phyloP scores from a whole-genome alignment of 371 early-diverging fungal genomes.

The Mortierella sp. region DNA sequence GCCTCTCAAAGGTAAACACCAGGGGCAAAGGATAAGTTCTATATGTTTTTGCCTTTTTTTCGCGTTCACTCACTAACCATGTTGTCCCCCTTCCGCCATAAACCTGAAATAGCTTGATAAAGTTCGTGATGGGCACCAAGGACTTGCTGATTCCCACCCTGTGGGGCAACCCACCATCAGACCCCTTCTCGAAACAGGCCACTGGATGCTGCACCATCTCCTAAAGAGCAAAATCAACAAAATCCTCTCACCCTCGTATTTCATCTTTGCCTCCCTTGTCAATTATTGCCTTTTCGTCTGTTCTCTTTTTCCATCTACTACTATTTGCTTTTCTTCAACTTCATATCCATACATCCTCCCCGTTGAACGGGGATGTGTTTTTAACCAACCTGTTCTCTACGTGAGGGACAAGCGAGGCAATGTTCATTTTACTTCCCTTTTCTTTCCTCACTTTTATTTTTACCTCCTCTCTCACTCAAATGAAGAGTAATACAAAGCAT shows the following conservation, averaged over 20 bases:
- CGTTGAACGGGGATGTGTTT: not conserved
- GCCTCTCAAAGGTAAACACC: slow-evolving; percentile 70
- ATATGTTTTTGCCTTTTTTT: not conserved
- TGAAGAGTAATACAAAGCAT: not conserved
- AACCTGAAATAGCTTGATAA: slow-evolving; percentile 61
- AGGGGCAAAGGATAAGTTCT: not conserved
- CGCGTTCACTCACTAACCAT: no score
- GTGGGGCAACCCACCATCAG: slow-evolving; percentile 73
- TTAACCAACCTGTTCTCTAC: no score
- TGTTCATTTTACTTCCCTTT: not conserved
- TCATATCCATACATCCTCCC: not conserved
- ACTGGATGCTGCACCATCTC: slow-evolving; percentile 46
- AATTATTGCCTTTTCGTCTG: not conserved
- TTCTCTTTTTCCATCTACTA: not conserved
- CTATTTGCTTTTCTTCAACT: no score
- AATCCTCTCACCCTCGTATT: not conserved
- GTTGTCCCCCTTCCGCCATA: not conserved
- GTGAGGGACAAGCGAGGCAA: not conserved
- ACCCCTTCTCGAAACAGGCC: slow-evolving; percentile 52
- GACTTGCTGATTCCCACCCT: slow-evolving; percentile 84
- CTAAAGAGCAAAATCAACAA: slow-evolving; percentile 6
- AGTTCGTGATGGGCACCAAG: slow-evolving; percentile 71
- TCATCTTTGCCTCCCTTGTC: not conserved
- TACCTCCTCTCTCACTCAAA: not conserved
- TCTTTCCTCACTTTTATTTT: not conserved